These are phyloP conservation scores for Lepidium sativum DNA, from an alignment of 345 rosid species.

Conservation along the genomic window DNA sequence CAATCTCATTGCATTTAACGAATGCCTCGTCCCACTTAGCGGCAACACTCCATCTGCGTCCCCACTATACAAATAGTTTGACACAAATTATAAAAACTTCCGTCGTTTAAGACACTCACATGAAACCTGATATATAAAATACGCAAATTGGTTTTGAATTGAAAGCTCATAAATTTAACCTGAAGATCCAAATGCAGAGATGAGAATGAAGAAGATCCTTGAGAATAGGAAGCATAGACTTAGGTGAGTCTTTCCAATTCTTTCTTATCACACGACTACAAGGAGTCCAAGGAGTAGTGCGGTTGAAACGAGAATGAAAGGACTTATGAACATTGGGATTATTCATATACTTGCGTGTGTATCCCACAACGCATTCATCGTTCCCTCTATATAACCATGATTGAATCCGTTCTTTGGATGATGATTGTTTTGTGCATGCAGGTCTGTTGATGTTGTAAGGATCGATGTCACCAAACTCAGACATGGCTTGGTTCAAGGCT, in stretches of 20 bases:
- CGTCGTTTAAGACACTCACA: background rate
- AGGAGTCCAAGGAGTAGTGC: slow-evolving; percentile 14
- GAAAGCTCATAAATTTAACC: slow-evolving; percentile 9
- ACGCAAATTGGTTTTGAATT: background rate
- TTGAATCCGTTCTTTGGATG: slow-evolving; percentile 25
- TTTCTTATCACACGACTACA: slow-evolving; percentile 35
- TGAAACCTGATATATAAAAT: background rate
- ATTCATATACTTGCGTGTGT: slow-evolving; percentile 42
- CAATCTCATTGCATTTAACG: slow-evolving; percentile 70
- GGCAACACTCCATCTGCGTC: slow-evolving; percentile 90
- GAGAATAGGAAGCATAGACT: slow-evolving; percentile 65
- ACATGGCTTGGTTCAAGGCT: slow-evolving; percentile 38
- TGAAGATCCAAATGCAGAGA: slow-evolving; percentile 77
- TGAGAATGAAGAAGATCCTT: slow-evolving; percentile 53
- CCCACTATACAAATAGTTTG: slow-evolving; percentile 48
- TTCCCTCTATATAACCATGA: slow-evolving; percentile 67
- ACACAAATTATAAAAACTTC: background rate
- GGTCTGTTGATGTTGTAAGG: slow-evolving; percentile 46
- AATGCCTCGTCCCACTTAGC: slow-evolving; percentile 79
- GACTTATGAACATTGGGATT: slow-evolving; percentile 55
- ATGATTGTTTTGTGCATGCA: slow-evolving; percentile 35
- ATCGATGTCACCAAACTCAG: slow-evolving; percentile 30
- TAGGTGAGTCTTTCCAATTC: slow-evolving; percentile 75
- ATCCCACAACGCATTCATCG: slow-evolving; percentile 50
- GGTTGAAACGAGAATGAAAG: slow-evolving; percentile 46